These are phyloP conservation scores for Penicillium antarcticum DNA, from an alignment of 495 filamentous ascomycete species.

Conservation along the genomic window DNA sequence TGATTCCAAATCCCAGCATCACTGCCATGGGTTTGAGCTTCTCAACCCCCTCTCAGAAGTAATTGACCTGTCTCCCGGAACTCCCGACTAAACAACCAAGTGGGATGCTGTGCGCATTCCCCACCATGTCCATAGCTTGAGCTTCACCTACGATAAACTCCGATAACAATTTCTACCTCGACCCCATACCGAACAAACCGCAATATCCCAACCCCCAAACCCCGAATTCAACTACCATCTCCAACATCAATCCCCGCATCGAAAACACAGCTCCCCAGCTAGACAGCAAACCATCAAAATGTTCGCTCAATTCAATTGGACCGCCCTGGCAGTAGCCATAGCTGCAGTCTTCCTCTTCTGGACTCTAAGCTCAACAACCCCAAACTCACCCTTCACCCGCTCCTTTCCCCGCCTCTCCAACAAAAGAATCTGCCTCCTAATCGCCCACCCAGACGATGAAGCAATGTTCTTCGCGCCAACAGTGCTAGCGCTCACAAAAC, in stretches of 20 bases:
- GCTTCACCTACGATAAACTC: conserved; percentile 5
- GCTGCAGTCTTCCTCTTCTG: conserved; percentile 41
- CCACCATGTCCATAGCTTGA: conserved; percentile 19
- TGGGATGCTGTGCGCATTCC: conserved; percentile 18
- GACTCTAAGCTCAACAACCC: conserved; percentile 50
- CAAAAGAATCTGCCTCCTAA: conserved; percentile 84
- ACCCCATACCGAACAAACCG: neutral
- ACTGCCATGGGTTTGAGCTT: neutral
- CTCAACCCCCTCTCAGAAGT: neutral
- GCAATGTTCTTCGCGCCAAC: conserved; percentile 99
- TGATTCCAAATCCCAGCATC: neutral
- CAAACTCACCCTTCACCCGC: conserved; percentile 55
- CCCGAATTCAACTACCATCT: too few relatives aligned
- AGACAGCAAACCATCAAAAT: conserved; percentile 5
- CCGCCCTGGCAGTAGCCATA: conserved; percentile 31
- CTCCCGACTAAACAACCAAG: neutral
- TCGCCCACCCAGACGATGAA: conserved; percentile 97
- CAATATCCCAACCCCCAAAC: neutral
- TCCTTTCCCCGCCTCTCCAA: conserved; percentile 68
- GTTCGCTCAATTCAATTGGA: conserved; percentile 22
- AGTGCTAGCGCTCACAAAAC: conserved; percentile 71
- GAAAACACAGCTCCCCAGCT: neutral
- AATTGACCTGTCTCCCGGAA: neutral
- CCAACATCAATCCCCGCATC: neutral
- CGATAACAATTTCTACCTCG: neutral